A percentile compares a stretch with the other conserved stretches of the same genome.
phyloP scores from a whole-genome alignment of 805 yeast genomes.

The Candida sithepensis region DNA sequence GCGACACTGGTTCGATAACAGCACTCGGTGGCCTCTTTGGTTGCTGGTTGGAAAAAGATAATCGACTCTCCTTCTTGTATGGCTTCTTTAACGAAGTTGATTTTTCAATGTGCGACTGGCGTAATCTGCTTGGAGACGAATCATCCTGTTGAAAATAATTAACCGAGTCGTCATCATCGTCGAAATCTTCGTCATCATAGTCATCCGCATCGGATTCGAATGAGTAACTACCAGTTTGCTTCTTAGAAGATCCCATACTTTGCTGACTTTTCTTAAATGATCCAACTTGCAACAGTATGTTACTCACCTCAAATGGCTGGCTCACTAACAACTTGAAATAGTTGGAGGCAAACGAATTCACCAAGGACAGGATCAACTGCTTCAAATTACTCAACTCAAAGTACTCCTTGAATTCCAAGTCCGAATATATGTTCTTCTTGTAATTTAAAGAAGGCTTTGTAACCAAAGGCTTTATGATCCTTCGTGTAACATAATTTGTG shows the following conservation, averaged over 20 bases:
- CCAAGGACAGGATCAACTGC: slow-evolving; percentile 53
- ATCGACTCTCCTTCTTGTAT: neutral
- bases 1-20: slow-evolving; percentile 51
- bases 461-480: slow-evolving; percentile 20
- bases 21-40: slow-evolving; percentile 11
- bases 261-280: slow-evolving; percentile 38
- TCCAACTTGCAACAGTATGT: slow-evolving; percentile 79
- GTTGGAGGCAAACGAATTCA: slow-evolving; percentile 59
- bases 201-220: slow-evolving; percentile 18
- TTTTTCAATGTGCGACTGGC: slow-evolving; percentile 30
- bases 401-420: slow-evolving; percentile 64
- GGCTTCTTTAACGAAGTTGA: slow-evolving; percentile 10
- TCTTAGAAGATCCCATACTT: neutral
- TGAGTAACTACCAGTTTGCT: neutral
- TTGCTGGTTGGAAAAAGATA: neutral
- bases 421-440: slow-evolving; percentile 42
- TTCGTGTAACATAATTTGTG: slow-evolving; percentile 13
- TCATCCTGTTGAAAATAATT: slow-evolving; percentile 15
- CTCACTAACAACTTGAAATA: slow-evolving; percentile 67
- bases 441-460: slow-evolving; percentile 17
- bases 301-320: slow-evolving; percentile 86
- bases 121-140: slow-evolving; percentile 13
- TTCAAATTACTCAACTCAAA: slow-evolving; percentile 56
- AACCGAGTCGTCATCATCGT: slow-evolving; percentile 35
- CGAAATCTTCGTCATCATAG: no score